phyloP scores from a whole-genome alignment of 116 monocot species.

The Trichopus zeylanicus region DNA sequence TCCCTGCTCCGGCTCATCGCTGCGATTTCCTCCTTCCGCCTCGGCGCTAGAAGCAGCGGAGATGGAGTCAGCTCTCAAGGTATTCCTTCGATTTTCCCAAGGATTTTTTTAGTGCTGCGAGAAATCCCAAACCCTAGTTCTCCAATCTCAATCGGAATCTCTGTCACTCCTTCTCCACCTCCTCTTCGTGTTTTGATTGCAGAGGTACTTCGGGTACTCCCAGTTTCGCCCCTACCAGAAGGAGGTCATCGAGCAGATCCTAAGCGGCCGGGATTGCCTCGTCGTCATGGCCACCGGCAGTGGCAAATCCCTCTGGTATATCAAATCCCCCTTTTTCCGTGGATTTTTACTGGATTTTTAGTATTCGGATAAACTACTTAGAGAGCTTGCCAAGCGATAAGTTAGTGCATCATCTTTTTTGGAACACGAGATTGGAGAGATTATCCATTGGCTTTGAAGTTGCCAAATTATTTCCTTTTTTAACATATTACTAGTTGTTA shows the following conservation, averaged over 20 bases:
- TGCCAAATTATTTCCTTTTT: too few relatives aligned
- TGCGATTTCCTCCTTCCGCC: neutral
- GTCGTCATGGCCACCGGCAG: slow-evolving; percentile 98
- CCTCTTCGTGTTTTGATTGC: slow-evolving; percentile 10
- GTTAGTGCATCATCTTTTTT: too few relatives aligned
- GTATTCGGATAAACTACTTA: too few relatives aligned
- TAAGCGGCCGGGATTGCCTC: slow-evolving; percentile 63
- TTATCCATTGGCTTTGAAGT: too few relatives aligned
- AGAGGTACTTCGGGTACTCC: slow-evolving; percentile 78
- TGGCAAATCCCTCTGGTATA: slow-evolving; percentile 89
- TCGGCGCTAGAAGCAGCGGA: neutral
- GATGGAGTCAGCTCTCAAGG: slow-evolving; percentile 64
- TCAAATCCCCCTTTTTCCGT: neutral
- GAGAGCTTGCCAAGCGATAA: too few relatives aligned
- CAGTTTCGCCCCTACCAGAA: slow-evolving; percentile 68
- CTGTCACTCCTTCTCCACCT: neutral
- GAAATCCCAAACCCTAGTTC: too few relatives aligned
- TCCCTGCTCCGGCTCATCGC: neutral
- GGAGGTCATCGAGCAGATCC: slow-evolving; percentile 65
- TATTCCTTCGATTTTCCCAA: too few relatives aligned
- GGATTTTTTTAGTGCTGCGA: too few relatives aligned
- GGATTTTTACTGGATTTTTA: neutral
- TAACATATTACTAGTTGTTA: too few relatives aligned
- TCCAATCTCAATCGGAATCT: neutral
- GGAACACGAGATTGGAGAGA: too few relatives aligned